phyloP scores from a whole-genome alignment of 192 early-diverging fungal species.

The Umbelopsis vinacea region DNA sequence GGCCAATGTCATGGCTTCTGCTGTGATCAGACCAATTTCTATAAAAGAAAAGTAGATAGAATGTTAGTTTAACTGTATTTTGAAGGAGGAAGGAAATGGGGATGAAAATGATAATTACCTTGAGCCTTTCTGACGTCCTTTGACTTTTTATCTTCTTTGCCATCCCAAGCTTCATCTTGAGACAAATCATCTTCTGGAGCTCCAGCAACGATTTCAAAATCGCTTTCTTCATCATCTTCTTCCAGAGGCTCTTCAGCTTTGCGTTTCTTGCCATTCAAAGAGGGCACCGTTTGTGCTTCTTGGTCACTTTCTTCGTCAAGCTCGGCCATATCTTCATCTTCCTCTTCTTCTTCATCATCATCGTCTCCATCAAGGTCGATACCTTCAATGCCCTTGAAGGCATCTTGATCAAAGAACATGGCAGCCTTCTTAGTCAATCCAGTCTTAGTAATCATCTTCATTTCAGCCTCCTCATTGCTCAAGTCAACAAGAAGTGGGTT shows the following conservation, averaged over 20 bases:
- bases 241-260: slow-evolving; percentile 53
- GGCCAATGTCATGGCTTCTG: slow-evolving; percentile 90
- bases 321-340: slow-evolving; percentile 31
- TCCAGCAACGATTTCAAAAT: slow-evolving; percentile 60
- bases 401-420: slow-evolving; percentile 95
- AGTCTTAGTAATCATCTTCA: slow-evolving; percentile 47
- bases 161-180: slow-evolving; percentile 63
- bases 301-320: slow-evolving; percentile 32
- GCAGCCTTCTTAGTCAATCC: slow-evolving; percentile 81
- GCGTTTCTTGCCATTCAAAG: slow-evolving; percentile 48
- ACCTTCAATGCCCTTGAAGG: slow-evolving; percentile 75
- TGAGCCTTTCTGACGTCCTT: slow-evolving; percentile 51
- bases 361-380: slow-evolving; percentile 62
- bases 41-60: background rate
- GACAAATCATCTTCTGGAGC: slow-evolving; percentile 35
- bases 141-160: slow-evolving; percentile 62
- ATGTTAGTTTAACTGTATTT: background rate
- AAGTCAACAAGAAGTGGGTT: slow-evolving; percentile 56
- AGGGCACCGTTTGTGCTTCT: slow-evolving; percentile 32
- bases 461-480: slow-evolving; percentile 60
- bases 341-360: slow-evolving; percentile 53
- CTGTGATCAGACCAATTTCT: slow-evolving; percentile 78
- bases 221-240: slow-evolving; percentile 50
- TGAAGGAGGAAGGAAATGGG: no score
- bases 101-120: slow-evolving; percentile 32